phyloP scores from a whole-genome alignment of 1,284 basidiomycete genomes.

The Boletus albobrunnescens region DNA sequence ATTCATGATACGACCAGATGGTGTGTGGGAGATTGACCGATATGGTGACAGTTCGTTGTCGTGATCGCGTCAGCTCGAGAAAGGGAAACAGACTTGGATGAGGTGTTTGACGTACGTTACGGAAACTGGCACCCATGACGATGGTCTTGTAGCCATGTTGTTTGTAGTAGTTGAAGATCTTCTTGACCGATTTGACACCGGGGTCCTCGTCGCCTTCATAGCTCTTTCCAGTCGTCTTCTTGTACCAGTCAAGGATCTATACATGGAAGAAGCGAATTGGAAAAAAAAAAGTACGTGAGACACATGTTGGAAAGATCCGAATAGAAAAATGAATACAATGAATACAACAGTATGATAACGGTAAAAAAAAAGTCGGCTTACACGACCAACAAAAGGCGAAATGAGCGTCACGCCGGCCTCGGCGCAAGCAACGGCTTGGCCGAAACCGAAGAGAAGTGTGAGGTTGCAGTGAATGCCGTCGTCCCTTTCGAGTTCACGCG shows the following conservation, averaged over 20 bases:
- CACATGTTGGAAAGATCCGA: slow-evolving; percentile 14
- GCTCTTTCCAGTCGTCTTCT: slow-evolving; percentile 79
- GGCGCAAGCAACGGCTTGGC: slow-evolving; percentile 95
- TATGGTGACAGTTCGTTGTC: background rate
- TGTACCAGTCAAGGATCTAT: slow-evolving; percentile 94
- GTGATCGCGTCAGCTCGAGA: slow-evolving; percentile 3
- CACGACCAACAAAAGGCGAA: slow-evolving; percentile 96
- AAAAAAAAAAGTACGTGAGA: background rate
- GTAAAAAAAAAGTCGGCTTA: slow-evolving; percentile 39
- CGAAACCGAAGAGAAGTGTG: slow-evolving; percentile 96
- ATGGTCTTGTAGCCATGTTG: slow-evolving; percentile 88
- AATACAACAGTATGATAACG: background rate
- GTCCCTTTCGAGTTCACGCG: slow-evolving; percentile 88
- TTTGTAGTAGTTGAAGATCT: slow-evolving; percentile 99
- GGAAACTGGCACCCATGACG: slow-evolving; percentile 99
- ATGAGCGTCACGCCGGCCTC: slow-evolving; percentile 96
- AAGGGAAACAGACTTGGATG: background rate
- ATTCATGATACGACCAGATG: slow-evolving; percentile 23
- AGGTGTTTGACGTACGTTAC: slow-evolving; percentile 60
- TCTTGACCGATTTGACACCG: slow-evolving; percentile 94
- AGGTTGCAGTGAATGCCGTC: slow-evolving; percentile 97
- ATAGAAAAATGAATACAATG: background rate
- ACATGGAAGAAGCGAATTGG: slow-evolving; percentile 11
- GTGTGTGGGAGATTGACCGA: slow-evolving; percentile 14
- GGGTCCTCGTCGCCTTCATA: slow-evolving; percentile 91